phyloP scores from a whole-genome alignment of 192 early-diverging fungal species.

The Rhizoclosmatium sp. region DNA sequence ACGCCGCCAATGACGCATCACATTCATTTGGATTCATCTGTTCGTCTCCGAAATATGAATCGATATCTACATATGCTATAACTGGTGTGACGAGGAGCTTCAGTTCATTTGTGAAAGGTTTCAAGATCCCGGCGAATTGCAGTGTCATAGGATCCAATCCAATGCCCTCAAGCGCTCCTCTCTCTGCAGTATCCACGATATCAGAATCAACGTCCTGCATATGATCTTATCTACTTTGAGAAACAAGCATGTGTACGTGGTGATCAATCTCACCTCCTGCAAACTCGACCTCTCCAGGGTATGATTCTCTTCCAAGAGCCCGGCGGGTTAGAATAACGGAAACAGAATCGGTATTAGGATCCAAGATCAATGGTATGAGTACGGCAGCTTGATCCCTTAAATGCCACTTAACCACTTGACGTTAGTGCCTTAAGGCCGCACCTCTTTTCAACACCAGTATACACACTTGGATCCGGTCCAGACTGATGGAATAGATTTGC shows the following conservation, averaged over 20 bases:
- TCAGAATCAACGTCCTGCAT: slow-evolving; percentile 35
- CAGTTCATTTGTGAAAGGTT: slow-evolving; percentile 19
- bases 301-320: slow-evolving; percentile 34
- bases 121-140: slow-evolving; percentile 34
- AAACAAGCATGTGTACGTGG: neutral
- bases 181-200: slow-evolving; percentile 37
- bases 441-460: no score
- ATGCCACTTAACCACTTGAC: no score
- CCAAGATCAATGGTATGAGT: slow-evolving; percentile 38
- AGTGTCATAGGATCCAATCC: slow-evolving; percentile 31
- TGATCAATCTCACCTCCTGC: slow-evolving; percentile 41
- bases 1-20: neutral
- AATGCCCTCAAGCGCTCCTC: slow-evolving; percentile 49
- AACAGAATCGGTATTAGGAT: slow-evolving; percentile 16
- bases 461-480: no score
- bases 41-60: neutral
- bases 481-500: no score
- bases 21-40: neutral
- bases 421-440: no score
- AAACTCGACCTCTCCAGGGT: slow-evolving; percentile 50
- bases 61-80: slow-evolving; percentile 16
- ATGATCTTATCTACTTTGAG: neutral
- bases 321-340: slow-evolving; percentile 41
- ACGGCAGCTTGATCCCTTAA: slow-evolving; percentile 34
- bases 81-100: slow-evolving; percentile 49